Conservation (phyloP, 768 basidiomycete species). For the Lentinula sp. region DNA sequence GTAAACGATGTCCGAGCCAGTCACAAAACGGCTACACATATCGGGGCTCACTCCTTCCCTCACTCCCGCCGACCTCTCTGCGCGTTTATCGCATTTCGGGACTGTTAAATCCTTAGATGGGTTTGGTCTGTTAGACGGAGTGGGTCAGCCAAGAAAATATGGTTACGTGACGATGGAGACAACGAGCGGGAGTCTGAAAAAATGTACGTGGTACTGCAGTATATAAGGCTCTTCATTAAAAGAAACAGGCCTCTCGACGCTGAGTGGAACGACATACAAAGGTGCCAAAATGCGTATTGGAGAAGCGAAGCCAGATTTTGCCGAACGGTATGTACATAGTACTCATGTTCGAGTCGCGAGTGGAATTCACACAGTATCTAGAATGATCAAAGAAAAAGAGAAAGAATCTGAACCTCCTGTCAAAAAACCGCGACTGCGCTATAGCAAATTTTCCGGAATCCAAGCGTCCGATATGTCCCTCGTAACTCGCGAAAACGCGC, state of each 20-base stretch:
- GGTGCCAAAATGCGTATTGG: constrained; percentile 80
- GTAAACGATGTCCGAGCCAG: too few relatives aligned
- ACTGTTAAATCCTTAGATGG: constrained; percentile 13
- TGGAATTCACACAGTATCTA: constrained; percentile 13
- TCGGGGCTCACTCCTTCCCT: too few relatives aligned
- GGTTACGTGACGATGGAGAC: too few relatives aligned
- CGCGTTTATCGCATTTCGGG: too few relatives aligned
- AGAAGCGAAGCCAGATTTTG: constrained; percentile 75
- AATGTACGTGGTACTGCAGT: neutral
- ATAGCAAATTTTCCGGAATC: constrained; percentile 26
- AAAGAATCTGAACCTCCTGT: constrained; percentile 34
- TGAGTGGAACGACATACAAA: constrained; percentile 84
- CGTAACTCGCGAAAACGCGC: constrained; percentile 52
- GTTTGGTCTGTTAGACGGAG: too few relatives aligned
- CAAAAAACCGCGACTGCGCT: constrained; percentile 34
- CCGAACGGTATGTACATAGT: constrained; percentile 42
- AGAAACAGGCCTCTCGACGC: constrained; percentile 56
- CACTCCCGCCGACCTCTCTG: too few relatives aligned
- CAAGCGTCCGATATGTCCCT: constrained; percentile 61
- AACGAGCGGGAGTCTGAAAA: too few relatives aligned
- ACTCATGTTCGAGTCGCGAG: constrained; percentile 8
- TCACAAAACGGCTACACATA: too few relatives aligned
- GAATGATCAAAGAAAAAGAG: constrained; percentile 30
- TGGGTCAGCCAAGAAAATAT: too few relatives aligned
- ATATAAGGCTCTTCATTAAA: too few relatives aligned